Evolutionary conservation across 306 rosid genomes (phyloP), one percentile per base, ranked within the genome.

Genomic region (Gastrolobium villosum): DNA sequence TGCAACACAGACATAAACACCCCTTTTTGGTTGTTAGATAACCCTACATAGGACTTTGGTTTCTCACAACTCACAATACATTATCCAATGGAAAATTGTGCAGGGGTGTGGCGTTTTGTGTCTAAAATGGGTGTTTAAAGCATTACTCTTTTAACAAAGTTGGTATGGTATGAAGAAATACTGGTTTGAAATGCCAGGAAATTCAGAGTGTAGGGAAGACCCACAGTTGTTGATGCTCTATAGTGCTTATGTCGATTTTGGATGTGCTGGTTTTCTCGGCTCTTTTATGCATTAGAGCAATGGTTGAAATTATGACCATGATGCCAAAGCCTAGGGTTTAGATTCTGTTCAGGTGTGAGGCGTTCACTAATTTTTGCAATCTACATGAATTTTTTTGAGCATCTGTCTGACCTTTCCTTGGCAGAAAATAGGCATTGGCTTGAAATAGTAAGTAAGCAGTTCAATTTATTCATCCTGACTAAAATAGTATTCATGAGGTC

Each of bases 401-500:
- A 36, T 20, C 10, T n/a, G 48, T 62, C 46, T 36, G 30, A 62
- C 30, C 50, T 71, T 71, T 53, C 39, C 45, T 15, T 53, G 52
- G 40, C 39, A 11, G 78, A 44, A 44, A 31, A n/a, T 74, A 60
- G 69, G 5, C 52, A 35, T 34, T 26, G 20, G 62, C 59, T 41
- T 41, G 43, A 57, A 56, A 30, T 73, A 56, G 55, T 73, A 35
- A 11, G 40, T 63, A 28, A 14, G 13, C 26, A 50, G 20, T 65
- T 64, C 65, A 64, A 62, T 44, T 60, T 56, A 56, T 56, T 36
- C 45, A 37, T 62, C 68, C 68, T 37, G n/a, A 36, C 41, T 72
- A 11, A 6, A 26, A 41, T 45, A 15, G 57, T 60, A 32, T 74
- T 60, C 48, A 34, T 3, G 60, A 32, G 20, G 9, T n/a, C 39